A percentile compares a stretch with the other conserved stretches of the same genome.
Evolutionary conservation across 1,284 basidiomycete species (phyloP).

Genomic region (Rhodotorula sp.): DNA sequence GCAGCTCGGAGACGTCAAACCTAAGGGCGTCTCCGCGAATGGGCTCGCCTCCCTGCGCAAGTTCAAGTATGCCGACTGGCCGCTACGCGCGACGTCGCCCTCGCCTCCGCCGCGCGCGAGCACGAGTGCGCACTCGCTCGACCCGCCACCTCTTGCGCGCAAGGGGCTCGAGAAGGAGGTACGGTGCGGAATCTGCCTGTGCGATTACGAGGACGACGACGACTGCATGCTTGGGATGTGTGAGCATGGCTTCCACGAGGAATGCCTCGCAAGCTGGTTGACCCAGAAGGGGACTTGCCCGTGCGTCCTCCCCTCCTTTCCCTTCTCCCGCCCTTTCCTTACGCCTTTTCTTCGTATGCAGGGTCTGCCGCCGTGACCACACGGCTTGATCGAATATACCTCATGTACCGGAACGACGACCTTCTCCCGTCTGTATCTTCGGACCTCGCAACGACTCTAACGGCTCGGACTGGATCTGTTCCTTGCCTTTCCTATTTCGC

Average conservation of each 20-base stretch:
- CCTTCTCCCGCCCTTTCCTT: neutral
- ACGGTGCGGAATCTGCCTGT: constrained; percentile 32
- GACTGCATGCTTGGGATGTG: constrained; percentile 23
- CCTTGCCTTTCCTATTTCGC: neutral
- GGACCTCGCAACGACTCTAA: neutral
- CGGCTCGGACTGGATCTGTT: too few species aligned
- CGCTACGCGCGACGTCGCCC: neutral
- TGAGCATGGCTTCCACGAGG: constrained; percentile 33
- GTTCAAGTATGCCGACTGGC: constrained; percentile 33
- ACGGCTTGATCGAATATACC: neutral
- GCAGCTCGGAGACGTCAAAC: constrained; percentile 38
- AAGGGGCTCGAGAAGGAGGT: constrained; percentile 38
- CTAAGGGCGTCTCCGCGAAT: constrained; percentile 23
- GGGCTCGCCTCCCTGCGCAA: constrained; percentile 19
- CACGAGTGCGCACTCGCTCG: constrained; percentile 10
- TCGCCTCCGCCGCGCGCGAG: neutral
- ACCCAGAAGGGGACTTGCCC: constrained; percentile 24
- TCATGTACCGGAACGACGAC: neutral
- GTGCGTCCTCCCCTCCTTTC: constrained; percentile 1
- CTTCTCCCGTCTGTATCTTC: neutral
- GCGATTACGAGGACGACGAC: constrained; percentile 40
- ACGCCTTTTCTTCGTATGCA: neutral
- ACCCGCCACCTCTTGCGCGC: constrained; percentile 16
- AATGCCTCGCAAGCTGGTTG: constrained; percentile 29
- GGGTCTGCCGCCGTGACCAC: constrained; percentile 29